A percentile compares a stretch with the other conserved stretches of the same genome.
These are phyloP conservation scores for Silene uniflora DNA, from an alignment of 148 eudicot species.

Conservation along the genomic window DNA sequence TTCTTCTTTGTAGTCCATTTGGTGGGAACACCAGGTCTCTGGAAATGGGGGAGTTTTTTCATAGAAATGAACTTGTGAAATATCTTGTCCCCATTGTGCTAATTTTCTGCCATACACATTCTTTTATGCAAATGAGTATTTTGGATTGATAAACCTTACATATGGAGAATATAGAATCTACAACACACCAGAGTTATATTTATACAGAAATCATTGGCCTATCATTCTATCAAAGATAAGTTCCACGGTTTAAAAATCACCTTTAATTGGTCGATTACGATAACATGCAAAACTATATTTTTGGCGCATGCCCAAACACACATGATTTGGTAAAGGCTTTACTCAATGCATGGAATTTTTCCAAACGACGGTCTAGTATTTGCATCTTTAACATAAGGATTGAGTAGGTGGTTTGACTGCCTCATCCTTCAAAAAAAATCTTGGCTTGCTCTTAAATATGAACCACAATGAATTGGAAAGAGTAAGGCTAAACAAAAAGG, in stretches of 20 bases:
- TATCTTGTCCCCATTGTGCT: too few relatives aligned
- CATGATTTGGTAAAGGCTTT: not conserved
- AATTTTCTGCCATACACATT: too few relatives aligned
- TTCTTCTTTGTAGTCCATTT: too few relatives aligned
- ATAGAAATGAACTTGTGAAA: too few relatives aligned
- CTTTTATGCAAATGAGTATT: too few relatives aligned
- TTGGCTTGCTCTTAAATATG: not conserved
- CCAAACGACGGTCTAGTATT: not conserved
- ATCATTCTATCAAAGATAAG: too few relatives aligned
- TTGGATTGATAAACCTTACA: too few relatives aligned
- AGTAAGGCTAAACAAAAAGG: not conserved
- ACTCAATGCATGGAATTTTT: not conserved
- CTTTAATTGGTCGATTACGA: not conserved
- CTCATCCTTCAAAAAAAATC: not conserved
- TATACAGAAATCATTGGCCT: too few relatives aligned
- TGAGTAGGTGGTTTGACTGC: not conserved
- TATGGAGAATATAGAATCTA: too few relatives aligned
- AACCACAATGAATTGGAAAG: not conserved
- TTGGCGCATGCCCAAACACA: not conserved
- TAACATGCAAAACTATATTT: not conserved
- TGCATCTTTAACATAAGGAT: not conserved
- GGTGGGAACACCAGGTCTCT: too few relatives aligned
- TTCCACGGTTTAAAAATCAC: not conserved
- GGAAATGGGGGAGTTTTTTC: too few relatives aligned
- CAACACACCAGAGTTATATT: too few relatives aligned